A percentile compares a stretch with the other conserved stretches of the same genome.
phyloP scores from a whole-genome alignment of 2,329 filamentous ascomycete genomes.

The Myriosclerotinia curreyana region DNA sequence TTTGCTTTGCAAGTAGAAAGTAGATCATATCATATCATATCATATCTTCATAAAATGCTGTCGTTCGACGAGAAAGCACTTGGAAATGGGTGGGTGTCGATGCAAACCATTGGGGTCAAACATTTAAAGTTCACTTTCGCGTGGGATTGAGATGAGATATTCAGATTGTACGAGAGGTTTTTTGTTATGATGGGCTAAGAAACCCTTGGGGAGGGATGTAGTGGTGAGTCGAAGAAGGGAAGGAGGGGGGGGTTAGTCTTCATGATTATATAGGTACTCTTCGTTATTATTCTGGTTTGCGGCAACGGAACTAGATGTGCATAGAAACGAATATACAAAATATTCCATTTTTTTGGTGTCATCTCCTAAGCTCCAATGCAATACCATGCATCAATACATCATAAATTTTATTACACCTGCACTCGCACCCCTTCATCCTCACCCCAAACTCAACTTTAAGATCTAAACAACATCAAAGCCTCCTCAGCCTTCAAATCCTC shows the following conservation, averaged over 20 bases:
- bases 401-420: background rate
- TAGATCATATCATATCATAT: too few relatives aligned
- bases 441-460: constrained; percentile 20
- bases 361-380: background rate
- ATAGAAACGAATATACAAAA: background rate
- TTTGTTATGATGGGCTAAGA: background rate
- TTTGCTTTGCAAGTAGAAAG: too few relatives aligned
- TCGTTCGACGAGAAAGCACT: too few relatives aligned
- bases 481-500: constrained; percentile 39
- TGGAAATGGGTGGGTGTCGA: too few relatives aligned
- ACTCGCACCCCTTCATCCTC: background rate
- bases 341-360: constrained; percentile 5
- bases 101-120: background rate
- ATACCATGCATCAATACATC: background rate
- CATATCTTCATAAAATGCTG: too few relatives aligned
- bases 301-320: too few relatives aligned
- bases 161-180: background rate
- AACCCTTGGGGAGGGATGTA: background rate
- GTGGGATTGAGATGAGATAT: background rate
- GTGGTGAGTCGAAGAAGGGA: too few relatives aligned
- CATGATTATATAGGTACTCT: background rate
- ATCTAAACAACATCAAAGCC: constrained; percentile 39
- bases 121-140: too few relatives aligned
- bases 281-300: background rate
- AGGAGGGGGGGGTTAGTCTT: background rate